A percentile compares a stretch with the other conserved stretches of the same genome.
These are phyloP conservation scores for Monoraphidium neglectum DNA, from an alignment of 139 green algal species.

Conservation along the genomic window DNA sequence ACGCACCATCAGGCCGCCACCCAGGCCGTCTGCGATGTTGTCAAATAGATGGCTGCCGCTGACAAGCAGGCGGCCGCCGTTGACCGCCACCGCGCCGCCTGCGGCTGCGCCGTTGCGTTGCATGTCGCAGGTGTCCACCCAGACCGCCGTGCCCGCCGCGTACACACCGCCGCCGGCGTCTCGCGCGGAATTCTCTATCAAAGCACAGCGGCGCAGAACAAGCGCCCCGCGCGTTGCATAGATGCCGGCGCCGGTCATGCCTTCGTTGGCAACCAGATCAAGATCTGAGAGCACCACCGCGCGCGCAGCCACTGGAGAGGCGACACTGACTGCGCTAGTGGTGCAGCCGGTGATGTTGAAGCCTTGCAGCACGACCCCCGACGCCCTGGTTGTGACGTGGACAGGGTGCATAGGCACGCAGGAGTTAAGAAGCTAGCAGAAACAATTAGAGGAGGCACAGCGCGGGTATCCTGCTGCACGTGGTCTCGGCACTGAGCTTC, in stretches of 20 bases:
- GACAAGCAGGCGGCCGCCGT: constrained; percentile 12
- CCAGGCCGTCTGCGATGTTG: constrained; percentile 7
- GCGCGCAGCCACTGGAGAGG: neutral
- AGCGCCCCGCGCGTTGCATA: neutral
- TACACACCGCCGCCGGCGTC: neutral
- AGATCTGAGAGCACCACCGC: constrained; percentile 11
- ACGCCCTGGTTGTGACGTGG: constrained; percentile 7
- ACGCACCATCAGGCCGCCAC: constrained; percentile 7
- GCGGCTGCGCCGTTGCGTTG: neutral
- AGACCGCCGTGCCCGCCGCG: constrained; percentile 15
- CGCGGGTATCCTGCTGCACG: too few relatives aligned
- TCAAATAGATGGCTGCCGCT: constrained; percentile 1
- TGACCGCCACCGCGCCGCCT: constrained; percentile 10
- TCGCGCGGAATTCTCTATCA: too few relatives aligned
- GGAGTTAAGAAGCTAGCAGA: too few relatives aligned
- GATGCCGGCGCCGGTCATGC: neutral
- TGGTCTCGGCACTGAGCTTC: too few relatives aligned
- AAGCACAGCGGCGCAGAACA: too few relatives aligned
- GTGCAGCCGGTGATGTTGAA: constrained; percentile 15
- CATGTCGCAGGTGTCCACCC: constrained; percentile 20
- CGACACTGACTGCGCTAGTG: constrained; percentile 15
- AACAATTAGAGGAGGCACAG: neutral
- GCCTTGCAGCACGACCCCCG: constrained; percentile 8
- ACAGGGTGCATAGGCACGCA: too few relatives aligned
- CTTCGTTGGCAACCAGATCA: neutral